Evolutionary conservation across 371 early-diverging fungal genomes (phyloP).

Genomic region (Mortierella sp.): DNA sequence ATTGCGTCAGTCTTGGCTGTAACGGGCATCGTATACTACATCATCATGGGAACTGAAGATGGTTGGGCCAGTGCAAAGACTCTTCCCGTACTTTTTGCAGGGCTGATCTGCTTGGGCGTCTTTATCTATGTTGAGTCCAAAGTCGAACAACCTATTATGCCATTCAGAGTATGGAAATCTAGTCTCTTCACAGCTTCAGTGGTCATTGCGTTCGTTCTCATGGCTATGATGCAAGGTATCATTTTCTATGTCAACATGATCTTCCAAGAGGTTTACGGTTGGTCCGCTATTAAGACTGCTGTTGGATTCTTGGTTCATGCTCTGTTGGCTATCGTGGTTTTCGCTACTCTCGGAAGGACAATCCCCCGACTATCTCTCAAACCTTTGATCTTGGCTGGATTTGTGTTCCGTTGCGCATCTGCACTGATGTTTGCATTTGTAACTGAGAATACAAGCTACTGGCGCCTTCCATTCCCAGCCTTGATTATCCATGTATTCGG

Average conservation of each 20-base stretch:
- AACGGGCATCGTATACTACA: constrained; percentile 40
- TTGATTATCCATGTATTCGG: constrained; percentile 50
- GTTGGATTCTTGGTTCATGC: constrained; percentile 43
- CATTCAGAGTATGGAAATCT: constrained; percentile 45
- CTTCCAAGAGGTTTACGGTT: constrained; percentile 44
- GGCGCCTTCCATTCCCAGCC: constrained; percentile 46
- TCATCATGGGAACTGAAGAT: constrained; percentile 29
- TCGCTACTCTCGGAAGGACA: constrained; percentile 26
- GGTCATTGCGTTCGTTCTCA: constrained; percentile 31
- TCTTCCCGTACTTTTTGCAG: constrained; percentile 26
- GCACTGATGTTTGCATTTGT: constrained; percentile 49
- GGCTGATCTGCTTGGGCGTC: constrained; percentile 15
- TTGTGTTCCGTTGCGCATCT: constrained; percentile 28
- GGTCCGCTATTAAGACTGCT: constrained; percentile 40
- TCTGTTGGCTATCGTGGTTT: constrained; percentile 36
- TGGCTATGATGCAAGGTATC: constrained; percentile 38
- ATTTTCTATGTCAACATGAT: constrained; percentile 40
- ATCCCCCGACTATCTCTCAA: constrained; percentile 34
- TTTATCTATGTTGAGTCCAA: constrained; percentile 29
- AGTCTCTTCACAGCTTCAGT: too few relatives aligned
- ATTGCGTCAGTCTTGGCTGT: constrained; percentile 17
- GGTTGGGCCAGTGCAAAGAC: constrained; percentile 46
- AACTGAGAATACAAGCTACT: constrained; percentile 55
- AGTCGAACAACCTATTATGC: constrained; percentile 39
- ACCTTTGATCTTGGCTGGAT: constrained; percentile 33